phyloP scores from a whole-genome alignment of 192 early-diverging fungal genomes.

The Gryganskiella cystojenkinii region DNA sequence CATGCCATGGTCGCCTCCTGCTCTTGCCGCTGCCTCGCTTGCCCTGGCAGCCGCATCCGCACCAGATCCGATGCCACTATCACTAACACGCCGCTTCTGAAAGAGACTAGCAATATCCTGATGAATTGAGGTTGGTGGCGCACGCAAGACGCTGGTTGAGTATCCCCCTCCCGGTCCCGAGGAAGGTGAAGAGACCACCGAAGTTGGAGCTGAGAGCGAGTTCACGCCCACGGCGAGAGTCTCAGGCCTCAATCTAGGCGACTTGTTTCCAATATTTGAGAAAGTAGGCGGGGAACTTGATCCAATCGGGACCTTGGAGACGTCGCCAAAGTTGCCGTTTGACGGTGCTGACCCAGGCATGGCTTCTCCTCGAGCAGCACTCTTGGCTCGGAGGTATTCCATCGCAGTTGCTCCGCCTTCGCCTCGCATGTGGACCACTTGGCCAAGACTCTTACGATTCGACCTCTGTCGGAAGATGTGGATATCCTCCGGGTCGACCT shows the following conservation, averaged over 20 bases:
- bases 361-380: conserved; percentile 34
- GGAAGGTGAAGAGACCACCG: conserved; percentile 18
- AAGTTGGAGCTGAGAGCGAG: conserved; percentile 18
- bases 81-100: conserved; percentile 25
- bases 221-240: neutral
- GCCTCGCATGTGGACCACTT: conserved; percentile 44
- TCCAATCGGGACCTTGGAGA: neutral
- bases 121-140: conserved; percentile 19
- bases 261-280: neutral
- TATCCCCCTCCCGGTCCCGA: conserved; percentile 11
- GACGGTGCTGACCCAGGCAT: conserved; percentile 32
- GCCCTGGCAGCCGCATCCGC: conserved; percentile 10
- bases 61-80: conserved; percentile 19
- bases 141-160: conserved; percentile 13
- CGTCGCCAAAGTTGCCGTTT: neutral
- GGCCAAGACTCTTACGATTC: conserved; percentile 42
- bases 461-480: conserved; percentile 21
- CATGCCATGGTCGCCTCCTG: too few relatives aligned
- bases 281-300: conserved; percentile 10
- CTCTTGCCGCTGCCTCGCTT: neutral
- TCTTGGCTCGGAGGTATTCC: conserved; percentile 48
- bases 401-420: conserved; percentile 37
- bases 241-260: conserved; percentile 16
- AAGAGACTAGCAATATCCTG: conserved; percentile 41
- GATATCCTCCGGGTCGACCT: conserved; percentile 42